Conservation (phyloP, 495 filamentous ascomycete species). For the Apiosordaria backusii region DNA sequence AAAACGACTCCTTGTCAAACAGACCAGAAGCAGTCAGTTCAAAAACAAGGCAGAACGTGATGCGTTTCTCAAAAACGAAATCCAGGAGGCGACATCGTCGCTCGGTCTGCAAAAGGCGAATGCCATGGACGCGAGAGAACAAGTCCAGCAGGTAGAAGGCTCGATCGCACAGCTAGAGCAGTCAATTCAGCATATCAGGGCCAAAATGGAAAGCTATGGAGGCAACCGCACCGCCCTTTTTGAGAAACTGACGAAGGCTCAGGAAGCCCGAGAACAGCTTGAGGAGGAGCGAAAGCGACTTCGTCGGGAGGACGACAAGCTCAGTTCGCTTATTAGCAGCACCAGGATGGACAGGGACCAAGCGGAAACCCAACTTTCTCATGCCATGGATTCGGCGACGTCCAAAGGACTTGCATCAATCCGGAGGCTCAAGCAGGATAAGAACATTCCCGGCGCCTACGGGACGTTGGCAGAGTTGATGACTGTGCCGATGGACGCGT, state of each 20-base stretch:
- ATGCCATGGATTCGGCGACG: conserved; percentile 86
- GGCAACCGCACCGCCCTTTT: conserved; percentile 66
- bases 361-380: conserved; percentile 70
- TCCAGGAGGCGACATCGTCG: conserved; percentile 73
- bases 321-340: conserved; percentile 72
- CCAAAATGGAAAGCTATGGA: conserved; percentile 73
- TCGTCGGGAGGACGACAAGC: conserved; percentile 84
- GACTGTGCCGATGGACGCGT: conserved; percentile 70
- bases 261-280: conserved; percentile 74
- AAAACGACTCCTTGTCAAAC: conserved; percentile 86
- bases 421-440: conserved; percentile 69
- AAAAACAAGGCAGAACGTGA: conserved; percentile 85
- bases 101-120: conserved; percentile 78
- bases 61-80: conserved; percentile 72
- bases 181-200: conserved; percentile 64
- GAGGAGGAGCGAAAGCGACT: conserved; percentile 87
- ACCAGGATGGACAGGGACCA: conserved; percentile 68
- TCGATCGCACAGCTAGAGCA: conserved; percentile 68
- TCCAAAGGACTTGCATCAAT: conserved; percentile 79
- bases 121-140: conserved; percentile 75
- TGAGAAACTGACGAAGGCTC: conserved; percentile 70
- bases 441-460: conserved; percentile 81
- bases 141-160: conserved; percentile 69
- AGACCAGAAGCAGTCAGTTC: conserved; percentile 85
- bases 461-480: conserved; percentile 90